Conservation (phyloP, 495 filamentous ascomycete genomes). For the Tuber borchii region DNA sequence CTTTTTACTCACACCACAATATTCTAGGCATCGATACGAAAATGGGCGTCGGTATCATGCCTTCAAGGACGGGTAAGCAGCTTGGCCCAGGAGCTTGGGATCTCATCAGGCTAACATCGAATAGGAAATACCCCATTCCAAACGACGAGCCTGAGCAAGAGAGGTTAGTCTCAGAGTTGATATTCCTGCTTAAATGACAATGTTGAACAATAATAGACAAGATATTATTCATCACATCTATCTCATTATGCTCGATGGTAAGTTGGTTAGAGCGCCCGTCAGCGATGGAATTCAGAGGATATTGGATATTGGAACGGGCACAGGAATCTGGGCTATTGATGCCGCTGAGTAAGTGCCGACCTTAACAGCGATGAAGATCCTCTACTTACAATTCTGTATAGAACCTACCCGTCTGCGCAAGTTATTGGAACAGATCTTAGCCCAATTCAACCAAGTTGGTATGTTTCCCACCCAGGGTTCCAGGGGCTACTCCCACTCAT, state of each 20-base stretch:
- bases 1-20: background rate
- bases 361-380: background rate
- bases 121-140: conserved; percentile 50
- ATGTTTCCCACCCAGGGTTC: background rate
- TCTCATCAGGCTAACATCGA: background rate
- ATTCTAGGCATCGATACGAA: conserved; percentile 22
- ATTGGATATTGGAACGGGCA: conserved; percentile 61
- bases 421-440: conserved; percentile 43
- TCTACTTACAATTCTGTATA: conserved; percentile 44
- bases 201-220: conserved; percentile 43
- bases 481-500: background rate
- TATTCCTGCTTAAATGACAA: background rate
- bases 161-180: conserved; percentile 5
- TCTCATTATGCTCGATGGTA: conserved; percentile 49
- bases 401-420: conserved; percentile 30
- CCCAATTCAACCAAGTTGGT: conserved; percentile 50
- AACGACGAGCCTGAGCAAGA: conserved; percentile 47
- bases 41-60: conserved; percentile 31
- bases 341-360: conserved; percentile 18
- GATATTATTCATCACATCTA: conserved; percentile 62
- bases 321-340: no score
- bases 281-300: conserved; percentile 50
- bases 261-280: conserved; percentile 54
- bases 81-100: background rate
- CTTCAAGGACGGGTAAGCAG: conserved; percentile 23